Base-by-base conservation (phyloP, 2,329 filamentous ascomycete species). In the Juglanconis sp. region DNA sequence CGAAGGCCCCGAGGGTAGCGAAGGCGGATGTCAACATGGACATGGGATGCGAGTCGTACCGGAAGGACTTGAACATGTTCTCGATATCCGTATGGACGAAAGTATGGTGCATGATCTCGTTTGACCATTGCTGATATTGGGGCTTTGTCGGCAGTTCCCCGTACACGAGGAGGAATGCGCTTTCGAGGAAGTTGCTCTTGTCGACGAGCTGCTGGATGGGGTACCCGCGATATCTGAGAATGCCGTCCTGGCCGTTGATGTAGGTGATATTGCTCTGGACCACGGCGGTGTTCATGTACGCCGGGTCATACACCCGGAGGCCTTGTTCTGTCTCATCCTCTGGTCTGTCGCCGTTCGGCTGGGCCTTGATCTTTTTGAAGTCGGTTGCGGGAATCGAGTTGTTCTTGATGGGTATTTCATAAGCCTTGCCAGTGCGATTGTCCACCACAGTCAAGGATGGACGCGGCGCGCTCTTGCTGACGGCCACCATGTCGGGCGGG, bases 1-100 rank as follows among this genome's bases (percentile, higher is more conserved):
- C 77, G 59, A 81, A 82, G 8, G 78, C 77, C 44, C 78, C 79
- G 49, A 81, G 72, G 0, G 78, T 79, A 13, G 79, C 77, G 61
- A 82, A 81, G 1, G 79, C 74, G 0, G 79, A 77, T 1, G 78
- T 78, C 68, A 81, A 67, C 75, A 81, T 80, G 57, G 77, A 76
- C 79, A 81, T 81, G 24, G 79, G 79, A 61, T 81, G 79, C 9
- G 79, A 79, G 66, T 81, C 79, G 68, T 79, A 79, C 15, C 77
- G 77, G 71, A 80, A 80, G 2, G 76, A 77, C 71, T 79, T 79
- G 71, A 79, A 79, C 74, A 79, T 80, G 67, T 72, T 73, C 71
- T 79, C 77, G 35, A 79, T 79, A 63, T 79, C 77, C 61, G 71
- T 78, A 71, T 79, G 77, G 49, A 79, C 75, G 64, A 76, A 79